Percentiles rank a stretch among this genome's conserved stretches.
phyloP scores from a whole-genome alignment of 2,329 filamentous ascomycete genomes.

The Epichloe gansuensis region DNA sequence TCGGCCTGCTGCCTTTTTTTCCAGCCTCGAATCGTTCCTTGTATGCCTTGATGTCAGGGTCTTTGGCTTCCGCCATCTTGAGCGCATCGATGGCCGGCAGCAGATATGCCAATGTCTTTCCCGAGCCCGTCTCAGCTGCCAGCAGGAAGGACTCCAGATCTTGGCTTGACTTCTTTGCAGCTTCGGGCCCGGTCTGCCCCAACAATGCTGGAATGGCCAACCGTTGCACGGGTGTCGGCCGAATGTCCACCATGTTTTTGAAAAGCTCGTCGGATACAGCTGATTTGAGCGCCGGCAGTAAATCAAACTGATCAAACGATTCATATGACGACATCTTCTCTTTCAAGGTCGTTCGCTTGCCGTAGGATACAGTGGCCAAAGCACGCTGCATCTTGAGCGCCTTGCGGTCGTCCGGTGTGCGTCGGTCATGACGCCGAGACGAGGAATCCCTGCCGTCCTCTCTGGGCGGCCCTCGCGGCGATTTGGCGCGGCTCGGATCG shows the following conservation, averaged over 20 bases:
- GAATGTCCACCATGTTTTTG: slow-evolving; percentile 59
- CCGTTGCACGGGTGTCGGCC: slow-evolving; percentile 79
- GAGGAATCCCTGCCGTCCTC: slow-evolving; percentile 13
- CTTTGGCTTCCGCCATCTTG: slow-evolving; percentile 59
- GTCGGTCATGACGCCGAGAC: slow-evolving; percentile 23
- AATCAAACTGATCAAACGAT: slow-evolving; percentile 67
- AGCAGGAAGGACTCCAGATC: slow-evolving; percentile 53
- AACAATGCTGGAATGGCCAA: slow-evolving; percentile 78
- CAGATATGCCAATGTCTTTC: slow-evolving; percentile 90
- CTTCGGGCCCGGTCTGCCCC: slow-evolving; percentile 31
- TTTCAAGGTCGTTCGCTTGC: slow-evolving; percentile 42
- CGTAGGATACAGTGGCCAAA: slow-evolving; percentile 66
- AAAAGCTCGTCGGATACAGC: slow-evolving; percentile 65
- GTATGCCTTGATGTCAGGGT: slow-evolving; percentile 46
- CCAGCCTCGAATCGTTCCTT: slow-evolving; percentile 42
- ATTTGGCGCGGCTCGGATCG: slow-evolving; percentile 14
- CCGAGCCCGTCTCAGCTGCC: slow-evolving; percentile 91
- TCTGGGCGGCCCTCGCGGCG: slow-evolving; percentile 7
- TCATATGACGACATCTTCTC: slow-evolving; percentile 53
- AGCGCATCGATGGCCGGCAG: slow-evolving; percentile 74
- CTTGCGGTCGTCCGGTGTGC: slow-evolving; percentile 38
- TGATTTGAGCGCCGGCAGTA: slow-evolving; percentile 59
- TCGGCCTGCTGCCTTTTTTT: slow-evolving; percentile 40
- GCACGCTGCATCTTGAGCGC: slow-evolving; percentile 90
- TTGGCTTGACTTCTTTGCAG: slow-evolving; percentile 22